A percentile compares a stretch with the other conserved stretches of the same genome.
Conservation (phyloP, 2,329 filamentous ascomycete species). For the Diplodia corticola region DNA sequence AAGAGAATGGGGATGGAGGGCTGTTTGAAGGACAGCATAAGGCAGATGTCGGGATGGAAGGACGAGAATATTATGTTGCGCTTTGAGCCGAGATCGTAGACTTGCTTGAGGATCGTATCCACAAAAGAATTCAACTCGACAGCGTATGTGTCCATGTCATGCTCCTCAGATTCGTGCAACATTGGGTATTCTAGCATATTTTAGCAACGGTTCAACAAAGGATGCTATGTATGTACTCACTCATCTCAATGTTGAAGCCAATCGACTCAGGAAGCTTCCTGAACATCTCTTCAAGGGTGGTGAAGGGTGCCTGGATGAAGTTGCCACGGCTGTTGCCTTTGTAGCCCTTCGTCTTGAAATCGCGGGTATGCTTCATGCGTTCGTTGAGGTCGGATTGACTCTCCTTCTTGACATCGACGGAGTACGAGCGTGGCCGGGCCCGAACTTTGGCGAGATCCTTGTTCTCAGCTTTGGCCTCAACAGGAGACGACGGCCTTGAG, state of each 20-base stretch:
- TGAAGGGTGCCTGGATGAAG: constrained; percentile 94
- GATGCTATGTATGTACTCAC: constrained; percentile 37
- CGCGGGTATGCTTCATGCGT: constrained; percentile 94
- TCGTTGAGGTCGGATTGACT: constrained; percentile 64
- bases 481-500: constrained; percentile 51
- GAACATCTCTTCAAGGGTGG: constrained; percentile 92
- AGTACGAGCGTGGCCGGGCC: constrained; percentile 56
- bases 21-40: constrained; percentile 94
- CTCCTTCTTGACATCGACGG: constrained; percentile 54
- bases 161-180: constrained; percentile 90
- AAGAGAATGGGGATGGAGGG: constrained; percentile 95
- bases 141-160: constrained; percentile 95
- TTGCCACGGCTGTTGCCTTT: constrained; percentile 93
- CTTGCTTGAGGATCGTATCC: constrained; percentile 85
- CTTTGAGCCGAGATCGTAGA: constrained; percentile 79
- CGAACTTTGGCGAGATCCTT: constrained; percentile 25
- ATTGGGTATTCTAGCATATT: constrained; percentile 75
- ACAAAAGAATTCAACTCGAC: constrained; percentile 96
- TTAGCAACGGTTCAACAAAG: constrained; percentile 22
- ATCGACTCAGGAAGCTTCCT: constrained; percentile 76
- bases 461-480: constrained; percentile 23
- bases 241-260: constrained; percentile 98
- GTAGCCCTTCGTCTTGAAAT: constrained; percentile 92
- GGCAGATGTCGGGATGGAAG: constrained; percentile 96
- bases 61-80: constrained; percentile 97